Evolutionary conservation across 2,329 filamentous ascomycete genomes (phyloP).

Genomic region (Exophiala sideris): DNA sequence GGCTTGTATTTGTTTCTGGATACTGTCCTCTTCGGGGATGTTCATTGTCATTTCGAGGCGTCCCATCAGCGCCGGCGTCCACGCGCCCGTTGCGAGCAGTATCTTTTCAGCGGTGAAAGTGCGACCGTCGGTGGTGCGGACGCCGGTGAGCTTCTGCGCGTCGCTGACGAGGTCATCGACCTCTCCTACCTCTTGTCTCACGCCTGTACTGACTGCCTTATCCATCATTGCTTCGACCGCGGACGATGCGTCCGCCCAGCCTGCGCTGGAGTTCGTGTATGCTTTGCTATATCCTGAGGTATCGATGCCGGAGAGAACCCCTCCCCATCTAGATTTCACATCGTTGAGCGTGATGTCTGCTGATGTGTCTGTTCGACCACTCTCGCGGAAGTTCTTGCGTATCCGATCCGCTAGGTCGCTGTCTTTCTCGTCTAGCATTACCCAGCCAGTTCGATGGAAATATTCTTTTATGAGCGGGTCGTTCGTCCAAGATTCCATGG

Average conservation of each 20-base stretch:
- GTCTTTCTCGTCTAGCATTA: constrained; percentile 51
- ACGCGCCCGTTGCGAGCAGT: constrained; percentile 56
- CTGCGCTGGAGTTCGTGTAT: constrained; percentile 51
- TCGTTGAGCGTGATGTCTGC: constrained; percentile 45
- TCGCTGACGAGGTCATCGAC: constrained; percentile 43
- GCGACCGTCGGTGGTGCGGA: constrained; percentile 47
- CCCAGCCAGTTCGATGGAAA: constrained; percentile 62
- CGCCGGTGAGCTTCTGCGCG: constrained; percentile 40
- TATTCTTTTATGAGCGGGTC: constrained; percentile 54
- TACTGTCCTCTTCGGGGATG: constrained; percentile 47
- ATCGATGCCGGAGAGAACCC: constrained; percentile 38
- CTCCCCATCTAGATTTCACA: constrained; percentile 40
- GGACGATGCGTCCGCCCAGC: constrained; percentile 52
- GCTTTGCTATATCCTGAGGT: constrained; percentile 39
- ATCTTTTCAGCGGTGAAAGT: constrained; percentile 51
- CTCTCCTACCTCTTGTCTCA: constrained; percentile 45
- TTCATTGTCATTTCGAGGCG: constrained; percentile 45
- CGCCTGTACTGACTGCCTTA: constrained; percentile 44
- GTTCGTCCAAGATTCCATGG: constrained; percentile 59
- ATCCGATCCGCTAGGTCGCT: constrained; percentile 52
- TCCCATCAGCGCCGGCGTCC: constrained; percentile 54
- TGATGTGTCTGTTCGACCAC: constrained; percentile 41
- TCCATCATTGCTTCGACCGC: constrained; percentile 46
- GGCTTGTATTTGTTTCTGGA: constrained; percentile 54
- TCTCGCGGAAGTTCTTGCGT: constrained; percentile 51